Evolutionary conservation across 164 flowering plant genomes (phyloP).

Genomic region (Stephania cephalantha): DNA sequence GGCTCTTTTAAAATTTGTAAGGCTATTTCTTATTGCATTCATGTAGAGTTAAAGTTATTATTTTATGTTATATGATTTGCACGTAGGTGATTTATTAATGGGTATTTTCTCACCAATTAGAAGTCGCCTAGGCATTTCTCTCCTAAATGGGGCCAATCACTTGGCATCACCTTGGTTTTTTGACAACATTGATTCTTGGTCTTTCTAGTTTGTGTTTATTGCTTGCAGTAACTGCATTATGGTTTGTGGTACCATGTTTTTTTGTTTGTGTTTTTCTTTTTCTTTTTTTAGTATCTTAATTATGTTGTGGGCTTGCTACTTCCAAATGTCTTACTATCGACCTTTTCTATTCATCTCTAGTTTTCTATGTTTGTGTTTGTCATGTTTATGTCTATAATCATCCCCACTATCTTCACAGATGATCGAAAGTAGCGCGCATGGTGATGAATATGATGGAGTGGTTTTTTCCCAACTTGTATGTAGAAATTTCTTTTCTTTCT

Average conservation of each 20-base stretch:
- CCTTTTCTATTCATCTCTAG: neutral
- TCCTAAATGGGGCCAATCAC: too few relatives aligned
- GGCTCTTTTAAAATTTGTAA: too few relatives aligned
- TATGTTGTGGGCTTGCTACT: neutral
- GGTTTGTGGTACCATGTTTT: neutral
- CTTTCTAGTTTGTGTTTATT: too few relatives aligned
- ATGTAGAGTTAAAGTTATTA: too few relatives aligned
- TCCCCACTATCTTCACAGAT: constrained; percentile 46
- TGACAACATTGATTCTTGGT: too few relatives aligned
- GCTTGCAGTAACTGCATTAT: too few relatives aligned
- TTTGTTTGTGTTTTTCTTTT: neutral
- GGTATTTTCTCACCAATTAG: too few relatives aligned
- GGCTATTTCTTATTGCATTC: too few relatives aligned
- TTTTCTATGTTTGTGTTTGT: constrained; percentile 4
- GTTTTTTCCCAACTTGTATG: constrained; percentile 96
- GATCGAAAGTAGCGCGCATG: constrained; percentile 96
- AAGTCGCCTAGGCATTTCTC: too few relatives aligned
- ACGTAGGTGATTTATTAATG: too few relatives aligned
- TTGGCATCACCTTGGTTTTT: too few relatives aligned
- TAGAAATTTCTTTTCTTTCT: neutral
- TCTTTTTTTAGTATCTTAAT: neutral
- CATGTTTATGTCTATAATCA: neutral
- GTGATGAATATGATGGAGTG: constrained; percentile 97
- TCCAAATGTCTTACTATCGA: neutral
- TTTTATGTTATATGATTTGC: too few relatives aligned